Evolutionary conservation across 164 flowering plant genomes (phyloP).

Genomic region (Litsea cubeba): DNA sequence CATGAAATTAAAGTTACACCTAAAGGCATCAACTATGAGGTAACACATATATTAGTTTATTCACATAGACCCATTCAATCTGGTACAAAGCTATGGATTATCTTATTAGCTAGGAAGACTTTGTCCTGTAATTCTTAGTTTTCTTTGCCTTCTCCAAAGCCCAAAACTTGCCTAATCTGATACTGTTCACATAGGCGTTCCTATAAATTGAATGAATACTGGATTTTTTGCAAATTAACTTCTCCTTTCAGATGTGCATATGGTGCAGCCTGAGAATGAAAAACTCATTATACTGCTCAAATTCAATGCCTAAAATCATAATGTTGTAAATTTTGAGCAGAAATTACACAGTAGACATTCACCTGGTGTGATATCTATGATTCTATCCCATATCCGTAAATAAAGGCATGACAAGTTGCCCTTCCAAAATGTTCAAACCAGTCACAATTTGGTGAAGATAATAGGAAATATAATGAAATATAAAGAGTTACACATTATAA

Average conservation of each 20-base stretch:
- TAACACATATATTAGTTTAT: background rate
- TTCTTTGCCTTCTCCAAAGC: no score
- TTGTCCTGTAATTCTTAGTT: no score
- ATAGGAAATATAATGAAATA: no score
- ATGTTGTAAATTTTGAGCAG: no score
- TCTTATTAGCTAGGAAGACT: background rate
- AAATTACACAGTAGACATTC: no score
- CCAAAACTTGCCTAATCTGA: no score
- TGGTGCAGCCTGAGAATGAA: background rate
- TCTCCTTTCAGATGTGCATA: background rate
- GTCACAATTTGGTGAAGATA: no score
- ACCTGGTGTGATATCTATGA: no score
- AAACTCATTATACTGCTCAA: background rate
- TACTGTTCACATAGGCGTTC: background rate
- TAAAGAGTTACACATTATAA: no score
- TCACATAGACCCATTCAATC: background rate
- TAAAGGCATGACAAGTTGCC: no score
- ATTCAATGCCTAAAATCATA: background rate
- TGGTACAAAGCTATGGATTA: background rate
- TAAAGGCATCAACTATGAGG: background rate
- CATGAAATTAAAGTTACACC: background rate
- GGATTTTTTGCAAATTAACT: background rate
- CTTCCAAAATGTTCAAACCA: no score
- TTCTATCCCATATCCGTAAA: no score
- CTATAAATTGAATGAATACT: background rate